These are phyloP conservation scores for Poronia punctata DNA, from an alignment of 495 filamentous ascomycete species.

Conservation along the genomic window DNA sequence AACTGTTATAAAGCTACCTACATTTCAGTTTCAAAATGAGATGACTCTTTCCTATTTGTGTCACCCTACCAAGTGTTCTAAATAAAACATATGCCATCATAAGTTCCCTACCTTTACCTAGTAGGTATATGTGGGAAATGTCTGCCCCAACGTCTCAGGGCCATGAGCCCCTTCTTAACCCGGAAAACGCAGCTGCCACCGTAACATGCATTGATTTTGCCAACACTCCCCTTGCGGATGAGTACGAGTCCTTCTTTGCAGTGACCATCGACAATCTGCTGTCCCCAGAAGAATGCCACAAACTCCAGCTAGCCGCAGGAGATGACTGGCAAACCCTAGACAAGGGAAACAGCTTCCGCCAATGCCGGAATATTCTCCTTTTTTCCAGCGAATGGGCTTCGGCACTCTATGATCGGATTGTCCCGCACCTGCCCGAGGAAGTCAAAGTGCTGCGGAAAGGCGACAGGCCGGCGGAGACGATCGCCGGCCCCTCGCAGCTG, in stretches of 20 bases:
- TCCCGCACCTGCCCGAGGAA: slow-evolving; percentile 55
- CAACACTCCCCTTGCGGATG: slow-evolving; percentile 40
- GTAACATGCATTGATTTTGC: slow-evolving; percentile 43
- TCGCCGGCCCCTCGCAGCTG: slow-evolving; percentile 21
- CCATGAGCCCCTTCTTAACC: slow-evolving; percentile 10
- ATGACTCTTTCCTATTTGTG: no score
- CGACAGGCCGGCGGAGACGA: slow-evolving; percentile 49
- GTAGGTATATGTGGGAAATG: slow-evolving; percentile 15
- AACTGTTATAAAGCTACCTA: no score
- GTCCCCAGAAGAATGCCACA: slow-evolving; percentile 51
- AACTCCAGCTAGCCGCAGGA: slow-evolving; percentile 45
- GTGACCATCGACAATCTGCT: slow-evolving; percentile 60
- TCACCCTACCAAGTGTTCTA: no score
- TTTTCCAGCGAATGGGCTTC: slow-evolving; percentile 52
- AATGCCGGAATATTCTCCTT: slow-evolving; percentile 58
- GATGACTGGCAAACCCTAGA: slow-evolving; percentile 20
- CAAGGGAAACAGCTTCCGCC: slow-evolving; percentile 24
- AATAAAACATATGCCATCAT: no score
- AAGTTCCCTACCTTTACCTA: no score
- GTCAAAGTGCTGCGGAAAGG: slow-evolving; percentile 26
- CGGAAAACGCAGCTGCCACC: slow-evolving; percentile 9
- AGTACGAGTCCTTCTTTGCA: slow-evolving; percentile 49
- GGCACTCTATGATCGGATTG: slow-evolving; percentile 62
- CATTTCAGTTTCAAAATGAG: no score
- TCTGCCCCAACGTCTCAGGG: slow-evolving; percentile 4